Percentiles rank a stretch among this genome's conserved stretches.
Conservation (phyloP, 2,329 filamentous ascomycete species). For the Rhinocladiella similis region DNA sequence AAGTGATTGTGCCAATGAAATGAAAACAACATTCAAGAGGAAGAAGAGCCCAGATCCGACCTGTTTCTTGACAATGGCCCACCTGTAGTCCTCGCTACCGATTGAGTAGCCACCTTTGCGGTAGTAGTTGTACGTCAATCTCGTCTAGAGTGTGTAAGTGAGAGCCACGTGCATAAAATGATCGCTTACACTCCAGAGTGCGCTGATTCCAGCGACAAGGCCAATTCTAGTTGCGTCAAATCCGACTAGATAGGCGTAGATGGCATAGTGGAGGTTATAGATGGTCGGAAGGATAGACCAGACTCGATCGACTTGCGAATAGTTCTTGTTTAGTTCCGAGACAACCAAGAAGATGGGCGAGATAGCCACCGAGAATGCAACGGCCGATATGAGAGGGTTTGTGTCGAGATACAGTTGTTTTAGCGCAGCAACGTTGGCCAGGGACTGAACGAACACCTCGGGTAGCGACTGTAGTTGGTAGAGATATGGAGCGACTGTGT, state of each 20-base stretch:
- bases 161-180: not conserved
- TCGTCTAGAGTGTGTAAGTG: slow-evolving; percentile 50
- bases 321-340: slow-evolving; percentile 88
- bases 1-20: slow-evolving; percentile 78
- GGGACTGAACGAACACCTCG: slow-evolving; percentile 59
- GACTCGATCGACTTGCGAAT: slow-evolving; percentile 90
- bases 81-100: slow-evolving; percentile 94
- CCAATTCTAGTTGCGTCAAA: slow-evolving; percentile 71
- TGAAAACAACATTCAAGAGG: slow-evolving; percentile 86
- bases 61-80: slow-evolving; percentile 71
- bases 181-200: slow-evolving; percentile 73
- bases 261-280: slow-evolving; percentile 79
- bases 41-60: slow-evolving; percentile 70
- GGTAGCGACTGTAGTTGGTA: slow-evolving; percentile 71
- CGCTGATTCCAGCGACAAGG: slow-evolving; percentile 67
- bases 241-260: slow-evolving; percentile 78
- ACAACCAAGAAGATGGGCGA: slow-evolving; percentile 70
- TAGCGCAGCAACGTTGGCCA: slow-evolving; percentile 62
- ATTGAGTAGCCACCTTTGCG: slow-evolving; percentile 86
- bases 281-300: slow-evolving; percentile 89
- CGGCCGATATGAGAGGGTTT: slow-evolving; percentile 77
- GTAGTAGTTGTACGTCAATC: slow-evolving; percentile 96
- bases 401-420: slow-evolving; percentile 75
- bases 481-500: slow-evolving; percentile 73
- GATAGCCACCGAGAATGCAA: slow-evolving; percentile 71